Percentiles rank a stretch among this genome's conserved stretches.
phyloP scores from a whole-genome alignment of 139 green algal genomes.

The Volvox africanus region DNA sequence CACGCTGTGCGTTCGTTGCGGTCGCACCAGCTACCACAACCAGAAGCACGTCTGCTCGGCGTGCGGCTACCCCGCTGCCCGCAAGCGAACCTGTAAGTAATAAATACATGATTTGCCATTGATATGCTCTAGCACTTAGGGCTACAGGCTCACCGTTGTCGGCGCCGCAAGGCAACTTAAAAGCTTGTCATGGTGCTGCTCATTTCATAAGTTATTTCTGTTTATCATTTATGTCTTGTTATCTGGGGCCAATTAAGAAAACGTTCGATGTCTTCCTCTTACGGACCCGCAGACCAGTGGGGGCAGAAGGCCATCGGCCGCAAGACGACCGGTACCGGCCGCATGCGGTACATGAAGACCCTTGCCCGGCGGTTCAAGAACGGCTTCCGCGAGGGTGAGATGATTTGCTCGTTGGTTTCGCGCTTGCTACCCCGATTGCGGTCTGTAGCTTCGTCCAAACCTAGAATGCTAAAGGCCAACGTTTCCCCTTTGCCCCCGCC shows the following conservation, averaged over 20 bases:
- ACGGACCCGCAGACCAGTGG: slow-evolving; percentile 92
- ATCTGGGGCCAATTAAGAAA: not conserved
- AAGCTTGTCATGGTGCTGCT: not conserved
- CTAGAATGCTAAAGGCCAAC: not conserved
- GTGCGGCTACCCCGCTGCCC: slow-evolving; percentile 95
- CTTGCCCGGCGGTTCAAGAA: slow-evolving; percentile 95
- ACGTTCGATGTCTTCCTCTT: not conserved
- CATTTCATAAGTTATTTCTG: not conserved
- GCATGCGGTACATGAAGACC: slow-evolving; percentile 95
- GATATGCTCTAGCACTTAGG: not conserved
- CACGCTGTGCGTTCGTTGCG: slow-evolving; percentile 93
- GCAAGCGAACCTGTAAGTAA: slow-evolving; percentile 94
- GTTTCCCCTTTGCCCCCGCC: not conserved
- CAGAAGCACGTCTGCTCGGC: slow-evolving; percentile 91
- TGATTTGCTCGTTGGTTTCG: too few species aligned
- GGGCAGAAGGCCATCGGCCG: slow-evolving; percentile 96
- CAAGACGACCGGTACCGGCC: slow-evolving; percentile 98
- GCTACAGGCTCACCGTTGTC: slow-evolving; percentile 7
- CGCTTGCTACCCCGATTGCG: not conserved
- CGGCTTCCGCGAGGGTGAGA: slow-evolving; percentile 91
- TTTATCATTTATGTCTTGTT: too few species aligned
- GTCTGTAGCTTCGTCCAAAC: not conserved
- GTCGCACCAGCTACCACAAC: slow-evolving; percentile 89
- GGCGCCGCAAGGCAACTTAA: slow-evolving; percentile 12
- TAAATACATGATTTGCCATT: not conserved